phyloP scores from a whole-genome alignment of 768 basidiomycete genomes.

The Psilocybe cubensis region DNA sequence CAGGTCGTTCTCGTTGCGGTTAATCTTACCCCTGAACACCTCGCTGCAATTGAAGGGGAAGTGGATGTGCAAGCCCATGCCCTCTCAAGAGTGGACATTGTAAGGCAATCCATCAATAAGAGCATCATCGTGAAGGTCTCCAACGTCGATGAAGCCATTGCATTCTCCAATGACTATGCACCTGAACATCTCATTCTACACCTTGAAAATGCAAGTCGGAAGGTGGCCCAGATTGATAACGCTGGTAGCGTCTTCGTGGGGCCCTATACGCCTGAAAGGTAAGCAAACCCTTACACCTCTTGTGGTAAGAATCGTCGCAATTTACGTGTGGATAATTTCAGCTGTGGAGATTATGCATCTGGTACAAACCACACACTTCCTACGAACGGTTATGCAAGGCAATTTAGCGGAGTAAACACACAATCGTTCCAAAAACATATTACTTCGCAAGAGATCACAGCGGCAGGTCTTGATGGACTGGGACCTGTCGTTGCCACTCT shows the following conservation, averaged over 20 bases:
- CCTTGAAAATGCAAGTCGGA: conserved; percentile 67
- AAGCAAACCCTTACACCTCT: conserved; percentile 19
- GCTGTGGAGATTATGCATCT: conserved; percentile 98
- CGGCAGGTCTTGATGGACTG: conserved; percentile 71
- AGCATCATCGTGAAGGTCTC: conserved; percentile 83
- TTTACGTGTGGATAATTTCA: conserved; percentile 34
- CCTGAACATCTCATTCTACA: conserved; percentile 98
- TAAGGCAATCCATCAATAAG: conserved; percentile 86
- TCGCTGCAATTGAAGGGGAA: conserved; percentile 80
- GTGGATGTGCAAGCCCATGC: conserved; percentile 87
- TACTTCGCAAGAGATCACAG: conserved; percentile 92
- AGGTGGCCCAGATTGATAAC: conserved; percentile 75
- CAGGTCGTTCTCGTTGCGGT: conserved; percentile 94
- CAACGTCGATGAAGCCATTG: conserved; percentile 74
- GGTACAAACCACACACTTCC: conserved; percentile 99
- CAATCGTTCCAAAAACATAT: conserved; percentile 98
- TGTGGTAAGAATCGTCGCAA: background rate
- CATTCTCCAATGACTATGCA: conserved; percentile 96
- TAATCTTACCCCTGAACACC: conserved; percentile 59
- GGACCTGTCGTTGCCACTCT: conserved; percentile 89
- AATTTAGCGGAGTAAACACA: conserved; percentile 98
- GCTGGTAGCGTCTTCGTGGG: conserved; percentile 98
- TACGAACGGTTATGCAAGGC: conserved; percentile 94
- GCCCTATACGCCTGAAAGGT: conserved; percentile 95
- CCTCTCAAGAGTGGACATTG: conserved; percentile 87